Base-by-base conservation (phyloP, 805 yeast genomes). In the Candida koratica region DNA sequence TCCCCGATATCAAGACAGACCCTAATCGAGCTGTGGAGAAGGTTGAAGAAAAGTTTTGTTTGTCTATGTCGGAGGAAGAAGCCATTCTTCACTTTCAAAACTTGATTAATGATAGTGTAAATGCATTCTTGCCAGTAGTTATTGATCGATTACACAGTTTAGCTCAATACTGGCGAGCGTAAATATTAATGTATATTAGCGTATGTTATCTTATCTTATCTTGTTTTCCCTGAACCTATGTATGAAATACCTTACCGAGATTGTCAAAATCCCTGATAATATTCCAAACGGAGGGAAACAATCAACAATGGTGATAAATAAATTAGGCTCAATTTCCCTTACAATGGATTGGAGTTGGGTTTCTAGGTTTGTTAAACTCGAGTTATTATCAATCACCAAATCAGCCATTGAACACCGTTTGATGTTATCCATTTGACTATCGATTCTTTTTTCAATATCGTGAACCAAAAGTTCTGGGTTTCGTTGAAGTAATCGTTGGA, bases 81-180 rank as follows among this genome's bases (percentile, higher is more conserved):
- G 97, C 98, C 0, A 88, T 93, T 14, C 64, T 85, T 16, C 96
- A 90, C 52, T 90, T 93, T 77, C 97, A 93, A 54, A 86, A 81
- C 44, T 71, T 93, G 53, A 94, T 93, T 49, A 90, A 87, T 51
- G 96, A 86, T 49, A 85, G 96, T 61, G 97, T 93, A 12, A 85
- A 79, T 54, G 97, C 98, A 0, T 75, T 93, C 40, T 58, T 90
- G 40, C 97, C 98, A 0, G 89, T 89, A 53, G 96, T 94, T 12
- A 93, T 93, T 37, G 99, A 93, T 53, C 77, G 96, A 45, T 64
- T 93, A 35, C 99, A 93, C 58, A 87, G 90, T 60, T 71, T 93
- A 55, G 97, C 99, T 0, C 99, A 93, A 55, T 93, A 93, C 55
- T 94, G 98, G 98, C 67, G 98, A 42, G 88, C 97, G 0, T 90